Percentiles rank a stretch among this genome's conserved stretches.
Conservation (phyloP, 148 eudicot genomes). For the Limonium bicolor region DNA sequence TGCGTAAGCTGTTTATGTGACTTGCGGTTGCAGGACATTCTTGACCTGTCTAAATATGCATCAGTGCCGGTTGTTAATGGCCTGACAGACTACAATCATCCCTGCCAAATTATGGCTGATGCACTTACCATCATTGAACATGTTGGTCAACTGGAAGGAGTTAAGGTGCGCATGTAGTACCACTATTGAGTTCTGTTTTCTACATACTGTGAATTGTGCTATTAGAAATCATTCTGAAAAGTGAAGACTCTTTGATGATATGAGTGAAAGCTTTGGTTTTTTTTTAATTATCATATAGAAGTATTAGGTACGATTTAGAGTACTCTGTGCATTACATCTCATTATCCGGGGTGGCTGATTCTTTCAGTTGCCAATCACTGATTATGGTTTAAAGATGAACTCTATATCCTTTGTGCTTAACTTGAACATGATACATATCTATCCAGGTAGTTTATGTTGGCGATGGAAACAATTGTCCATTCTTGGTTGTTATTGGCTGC, state of each 20-base stretch:
- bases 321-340: no score
- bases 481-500: conserved; percentile 79
- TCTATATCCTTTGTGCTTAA: background rate
- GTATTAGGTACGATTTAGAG: no score
- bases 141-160: conserved; percentile 77
- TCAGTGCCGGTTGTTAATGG: conserved; percentile 84
- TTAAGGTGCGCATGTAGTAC: conserved; percentile 41
- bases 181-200: background rate
- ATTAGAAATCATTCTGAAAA: no score
- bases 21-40: conserved; percentile 78
- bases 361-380: background rate
- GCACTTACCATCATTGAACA: conserved; percentile 93
- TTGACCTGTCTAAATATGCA: conserved; percentile 78
- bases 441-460: conserved; percentile 93
- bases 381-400: background rate
- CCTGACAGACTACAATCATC: conserved; percentile 90
- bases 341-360: no score
- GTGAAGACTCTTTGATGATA: no score
- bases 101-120: conserved; percentile 97
- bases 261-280: no score
- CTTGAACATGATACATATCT: background rate
- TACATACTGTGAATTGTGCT: background rate
- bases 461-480: conserved; percentile 96
- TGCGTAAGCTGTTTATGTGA: no score
- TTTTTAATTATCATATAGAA: no score